Base-by-base conservation (phyloP, 1,139 yeast genomes). In the Oligophagozyma castellii region DNA sequence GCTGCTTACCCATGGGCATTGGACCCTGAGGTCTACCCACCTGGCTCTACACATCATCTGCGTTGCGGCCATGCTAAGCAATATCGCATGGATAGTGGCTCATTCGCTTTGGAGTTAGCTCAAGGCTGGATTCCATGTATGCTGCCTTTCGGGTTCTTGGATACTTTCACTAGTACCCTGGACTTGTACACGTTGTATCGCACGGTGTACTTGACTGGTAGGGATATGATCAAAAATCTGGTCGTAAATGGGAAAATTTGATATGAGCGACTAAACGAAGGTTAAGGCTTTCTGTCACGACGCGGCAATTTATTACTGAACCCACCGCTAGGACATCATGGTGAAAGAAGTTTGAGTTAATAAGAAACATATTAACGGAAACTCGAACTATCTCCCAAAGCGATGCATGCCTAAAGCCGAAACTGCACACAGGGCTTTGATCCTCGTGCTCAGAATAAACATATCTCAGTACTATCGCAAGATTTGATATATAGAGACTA, bases 81-180 rank as follows among this genome's bases (percentile, higher is more conserved):
- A 56, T 89, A 92, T 54, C 45, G 73, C 20, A 81, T 89, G 93
- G 77, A 81, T 1, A 55, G 69, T 23, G 92, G 76, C 20, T 64
- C 81, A 1, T 86, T 74, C 58, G 95, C 98, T 5, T 62, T 89
- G 44, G 98, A 89, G 54, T 67, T 89, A 48, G 98, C 98, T 5
- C 98, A 89, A 61, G 98, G 98, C 34, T 89, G 95, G 93, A 81
- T 89, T 42, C 98, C 98, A 20, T 76, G 92, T 30, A 89, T 89
- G 98, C 66, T 92, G 39, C 95, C 96, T 13, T 92, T 89, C 53
- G 98, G 98, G 0, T 72, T 89, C 55, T 61, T 81, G 35, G 94
- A 83, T 51, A 71, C 78, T 5, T 50, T 79, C 35, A 67, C 77
- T 31, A 76, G 93, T 24, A 89, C 96, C 10, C 57, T 84, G 44